Percentiles rank a stretch among this genome's conserved stretches.
phyloP scores from a whole-genome alignment of 2,329 filamentous ascomycete species.

The Claviceps arundinis region DNA sequence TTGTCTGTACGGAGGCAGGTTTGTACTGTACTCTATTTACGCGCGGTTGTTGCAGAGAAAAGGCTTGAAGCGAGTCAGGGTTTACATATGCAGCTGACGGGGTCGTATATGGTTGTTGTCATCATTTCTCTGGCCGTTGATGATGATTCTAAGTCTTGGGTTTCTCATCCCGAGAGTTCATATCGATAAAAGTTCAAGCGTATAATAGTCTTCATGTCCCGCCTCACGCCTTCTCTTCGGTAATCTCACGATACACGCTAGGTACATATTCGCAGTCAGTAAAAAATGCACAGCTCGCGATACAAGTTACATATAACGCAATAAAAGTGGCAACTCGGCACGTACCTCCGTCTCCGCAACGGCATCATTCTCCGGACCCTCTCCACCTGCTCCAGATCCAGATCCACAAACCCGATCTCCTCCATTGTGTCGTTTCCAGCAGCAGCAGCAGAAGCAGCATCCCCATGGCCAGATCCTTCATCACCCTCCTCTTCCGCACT shows the following conservation, averaged over 20 bases:
- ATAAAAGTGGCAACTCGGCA: constrained; percentile 8
- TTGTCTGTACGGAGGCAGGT: too few species aligned
- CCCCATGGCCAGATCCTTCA: constrained; percentile 17
- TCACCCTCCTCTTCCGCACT: constrained; percentile 34
- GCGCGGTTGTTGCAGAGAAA: too few species aligned
- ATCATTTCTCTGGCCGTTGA: too few species aligned
- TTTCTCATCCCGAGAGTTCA: too few species aligned
- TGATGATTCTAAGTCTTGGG: too few species aligned
- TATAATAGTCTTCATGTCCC: too few species aligned
- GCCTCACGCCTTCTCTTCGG: too few species aligned
- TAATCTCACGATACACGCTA: neutral
- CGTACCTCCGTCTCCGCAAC: constrained; percentile 37
- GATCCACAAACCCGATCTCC: constrained; percentile 40
- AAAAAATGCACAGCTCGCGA: neutral
- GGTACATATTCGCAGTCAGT: neutral
- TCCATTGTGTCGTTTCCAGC: constrained; percentile 19
- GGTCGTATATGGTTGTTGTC: too few species aligned
- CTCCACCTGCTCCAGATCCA: constrained; percentile 34
- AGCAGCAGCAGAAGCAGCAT: neutral
- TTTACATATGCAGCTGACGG: too few species aligned
- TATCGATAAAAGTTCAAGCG: too few species aligned
- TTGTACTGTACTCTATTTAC: too few species aligned
- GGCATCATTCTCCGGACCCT: constrained; percentile 39
- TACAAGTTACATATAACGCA: neutral
- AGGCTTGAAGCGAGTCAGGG: too few species aligned